phyloP scores from a whole-genome alignment of 352 stramenopile genomes.

The Globisporangium ultimum region DNA sequence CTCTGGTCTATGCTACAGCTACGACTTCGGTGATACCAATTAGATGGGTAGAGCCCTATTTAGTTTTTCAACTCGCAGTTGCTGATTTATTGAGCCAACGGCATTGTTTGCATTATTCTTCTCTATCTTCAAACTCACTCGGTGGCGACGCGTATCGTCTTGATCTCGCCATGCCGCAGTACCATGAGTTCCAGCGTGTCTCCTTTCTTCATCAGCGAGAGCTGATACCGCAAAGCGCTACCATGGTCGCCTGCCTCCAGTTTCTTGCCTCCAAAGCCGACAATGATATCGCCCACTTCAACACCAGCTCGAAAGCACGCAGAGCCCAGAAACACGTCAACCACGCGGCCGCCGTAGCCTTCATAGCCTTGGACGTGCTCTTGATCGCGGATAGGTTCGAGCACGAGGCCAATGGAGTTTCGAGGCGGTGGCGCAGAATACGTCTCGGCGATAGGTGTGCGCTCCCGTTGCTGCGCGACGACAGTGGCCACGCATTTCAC shows the following conservation, averaged over 20 bases:
- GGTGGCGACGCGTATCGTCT: slow-evolving; percentile 40
- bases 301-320: slow-evolving; percentile 44
- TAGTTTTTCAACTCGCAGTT: too few relatives aligned
- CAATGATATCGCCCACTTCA: slow-evolving; percentile 45
- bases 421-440: slow-evolving; percentile 33
- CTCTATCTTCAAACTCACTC: slow-evolving; percentile 19
- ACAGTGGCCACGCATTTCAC: slow-evolving; percentile 40
- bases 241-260: slow-evolving; percentile 48
- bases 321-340: slow-evolving; percentile 50
- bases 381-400: slow-evolving; percentile 36
- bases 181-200: slow-evolving; percentile 45
- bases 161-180: slow-evolving; percentile 30
- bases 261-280: slow-evolving; percentile 44
- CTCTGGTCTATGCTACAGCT: too few relatives aligned
- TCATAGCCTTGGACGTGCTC: slow-evolving; percentile 32
- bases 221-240: slow-evolving; percentile 41
- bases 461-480: slow-evolving; percentile 38
- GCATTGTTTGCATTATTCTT: too few relatives aligned
- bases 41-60: too few relatives aligned
- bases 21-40: too few relatives aligned
- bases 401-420: slow-evolving; percentile 51
- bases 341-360: slow-evolving; percentile 39
- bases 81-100: too few relatives aligned
- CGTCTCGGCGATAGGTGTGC: slow-evolving; percentile 26
- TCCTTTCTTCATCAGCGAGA: slow-evolving; percentile 55